These are phyloP conservation scores for Aspergillus luchuensis DNA, from an alignment of 2,329 filamentous ascomycete species.

Conservation along the genomic window DNA sequence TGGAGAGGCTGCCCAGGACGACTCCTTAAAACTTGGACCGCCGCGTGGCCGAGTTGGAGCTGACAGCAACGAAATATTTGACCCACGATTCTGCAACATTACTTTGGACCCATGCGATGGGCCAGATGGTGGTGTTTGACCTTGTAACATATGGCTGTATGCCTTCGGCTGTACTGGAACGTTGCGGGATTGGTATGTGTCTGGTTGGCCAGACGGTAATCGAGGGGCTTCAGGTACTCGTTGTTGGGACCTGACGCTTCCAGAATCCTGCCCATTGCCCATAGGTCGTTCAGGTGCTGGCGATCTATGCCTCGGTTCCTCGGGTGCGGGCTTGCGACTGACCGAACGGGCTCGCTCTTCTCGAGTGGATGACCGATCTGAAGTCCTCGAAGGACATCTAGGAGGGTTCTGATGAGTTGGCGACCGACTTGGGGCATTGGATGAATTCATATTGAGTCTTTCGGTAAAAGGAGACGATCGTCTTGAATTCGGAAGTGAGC, in stretches of 20 bases:
- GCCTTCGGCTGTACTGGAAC: conserved; percentile 38
- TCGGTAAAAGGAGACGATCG: conserved; percentile 63
- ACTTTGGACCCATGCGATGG: conserved; percentile 41
- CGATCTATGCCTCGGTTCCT: conserved; percentile 19
- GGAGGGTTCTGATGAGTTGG: conserved; percentile 26
- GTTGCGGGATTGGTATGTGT: conserved; percentile 23
- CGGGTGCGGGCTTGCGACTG: conserved; percentile 15
- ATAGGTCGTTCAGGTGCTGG: conserved; percentile 20
- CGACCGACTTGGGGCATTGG: conserved; percentile 34
- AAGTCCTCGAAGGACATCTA: conserved; percentile 25
- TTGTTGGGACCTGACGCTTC: conserved; percentile 11
- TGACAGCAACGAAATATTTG: conserved; percentile 45
- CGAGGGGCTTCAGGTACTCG: conserved; percentile 12
- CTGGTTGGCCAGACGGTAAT: conserved; percentile 16
- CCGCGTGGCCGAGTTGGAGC: conserved; percentile 53
- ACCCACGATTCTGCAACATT: conserved; percentile 40
- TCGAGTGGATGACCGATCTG: conserved; percentile 14
- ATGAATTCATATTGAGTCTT: conserved; percentile 47
- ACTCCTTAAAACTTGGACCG: conserved; percentile 37
- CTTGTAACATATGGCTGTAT: conserved; percentile 22
- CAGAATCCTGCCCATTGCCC: conserved; percentile 16
- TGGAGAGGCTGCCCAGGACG: conserved; percentile 34
- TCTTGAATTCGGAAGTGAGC: conserved; percentile 60
- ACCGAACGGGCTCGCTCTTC: conserved; percentile 13
- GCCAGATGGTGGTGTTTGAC: conserved; percentile 39